Evolutionary conservation across 345 rosid species (phyloP), one percentile per base, ranked within the genome.

Genomic region (Eucalyptus pumila): DNA sequence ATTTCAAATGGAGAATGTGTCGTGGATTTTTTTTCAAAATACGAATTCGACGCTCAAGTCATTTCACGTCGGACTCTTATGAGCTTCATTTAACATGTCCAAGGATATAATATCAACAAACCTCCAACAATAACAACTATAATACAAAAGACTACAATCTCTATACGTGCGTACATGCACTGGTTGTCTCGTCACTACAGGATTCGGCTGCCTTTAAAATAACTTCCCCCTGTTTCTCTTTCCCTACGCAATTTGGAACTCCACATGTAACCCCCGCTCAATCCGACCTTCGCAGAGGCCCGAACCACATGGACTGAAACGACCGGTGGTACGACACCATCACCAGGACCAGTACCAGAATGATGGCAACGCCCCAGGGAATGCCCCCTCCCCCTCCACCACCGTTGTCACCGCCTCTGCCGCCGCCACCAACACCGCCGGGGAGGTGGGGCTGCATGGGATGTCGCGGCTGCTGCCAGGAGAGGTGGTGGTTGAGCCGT

Each of bases 261-360:
- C 1, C 81, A 72, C 44, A 40, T 19, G 6, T 40, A 40, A 21
- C 47, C 6, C 83, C 83, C 9, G 83, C 83, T 76, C 83, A 76
- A 42, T 76, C 83, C 30, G 89, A 90, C 88, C 90, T 91, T 89
- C 91, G 50, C 12, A 90, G 87, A 51, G 92, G 90, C 15, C 93
- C 94, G 88, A 92, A 92, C 95, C 97, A 95, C 86, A 89, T 93
- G 50, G 94, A 92, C 80, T 93, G 94, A 88, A 95, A 93, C 4
- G 94, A 92, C 89, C 95, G 93, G 88, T 92, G 96, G 58, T 93
- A 93, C 87, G 94, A 94, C 54, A 94, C 85, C 92, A 94, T 81
- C 86, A 91, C 89, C 54, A 95, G 56, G 62, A 95, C 89, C 86
- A 95, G 42, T 62, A 86, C 90, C 80, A 94, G 85, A 50, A 93